Evolutionary conservation across 352 stramenopile genomes (phyloP).

Genomic region (Phytophthora palmivora): DNA sequence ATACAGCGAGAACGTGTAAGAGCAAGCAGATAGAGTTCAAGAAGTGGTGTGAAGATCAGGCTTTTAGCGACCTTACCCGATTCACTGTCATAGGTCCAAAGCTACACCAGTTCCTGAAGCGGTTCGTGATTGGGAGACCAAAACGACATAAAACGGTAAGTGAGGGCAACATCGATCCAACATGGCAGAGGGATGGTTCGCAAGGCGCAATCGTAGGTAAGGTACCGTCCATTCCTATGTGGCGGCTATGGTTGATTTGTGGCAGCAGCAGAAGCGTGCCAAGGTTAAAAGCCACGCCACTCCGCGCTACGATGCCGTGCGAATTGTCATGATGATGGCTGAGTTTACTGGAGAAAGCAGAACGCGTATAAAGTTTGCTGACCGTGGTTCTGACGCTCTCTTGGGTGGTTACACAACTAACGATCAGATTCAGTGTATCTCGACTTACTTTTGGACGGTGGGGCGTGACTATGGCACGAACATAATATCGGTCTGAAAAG

Average conservation of each 20-base stretch:
- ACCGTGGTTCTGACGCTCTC: slow-evolving; percentile 1
- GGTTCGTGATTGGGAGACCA: slow-evolving; percentile 2
- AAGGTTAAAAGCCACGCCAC: slow-evolving; percentile 1
- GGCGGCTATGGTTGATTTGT: slow-evolving; percentile 8
- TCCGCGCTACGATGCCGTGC: slow-evolving; percentile 2
- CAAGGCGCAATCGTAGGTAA: not conserved
- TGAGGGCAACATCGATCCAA: no score
- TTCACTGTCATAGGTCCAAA: slow-evolving; percentile 1
- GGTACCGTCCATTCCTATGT: slow-evolving; percentile 2
- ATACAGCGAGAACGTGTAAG: no score
- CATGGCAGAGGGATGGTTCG: no score
- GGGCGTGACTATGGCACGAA: not conserved
- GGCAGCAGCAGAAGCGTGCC: not conserved
- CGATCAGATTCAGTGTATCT: slow-evolving; percentile 3
- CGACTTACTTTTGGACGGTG: not conserved
- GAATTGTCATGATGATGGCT: slow-evolving; percentile 2
- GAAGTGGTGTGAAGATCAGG: no score
- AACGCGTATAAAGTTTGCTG: slow-evolving; percentile 11
- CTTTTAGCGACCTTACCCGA: not conserved
- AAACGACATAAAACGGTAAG: slow-evolving; percentile 1
- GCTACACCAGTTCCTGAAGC: slow-evolving; percentile 14
- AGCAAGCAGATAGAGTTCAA: no score
- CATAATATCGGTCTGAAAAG: not conserved
- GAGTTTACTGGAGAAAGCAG: slow-evolving; percentile 7
- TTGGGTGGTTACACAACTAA: no score